These are phyloP conservation scores for Bipolaris victoriae DNA, from an alignment of 2,329 filamentous ascomycete species.

Conservation along the genomic window DNA sequence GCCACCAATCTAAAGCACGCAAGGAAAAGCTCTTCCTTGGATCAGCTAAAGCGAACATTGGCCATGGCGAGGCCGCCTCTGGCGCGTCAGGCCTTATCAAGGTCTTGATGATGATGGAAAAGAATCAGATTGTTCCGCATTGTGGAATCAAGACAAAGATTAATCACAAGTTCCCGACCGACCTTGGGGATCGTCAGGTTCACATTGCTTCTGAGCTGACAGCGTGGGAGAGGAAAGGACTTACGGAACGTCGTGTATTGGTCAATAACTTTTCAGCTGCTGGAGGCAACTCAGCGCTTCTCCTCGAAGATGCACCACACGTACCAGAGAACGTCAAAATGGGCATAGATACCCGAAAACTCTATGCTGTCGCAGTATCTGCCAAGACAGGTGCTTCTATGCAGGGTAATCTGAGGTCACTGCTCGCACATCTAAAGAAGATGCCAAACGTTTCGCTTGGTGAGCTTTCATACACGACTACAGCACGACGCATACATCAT, in stretches of 20 bases:
- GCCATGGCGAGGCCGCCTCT: constrained; percentile 19
- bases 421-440: neutral
- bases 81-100: constrained; percentile 44
- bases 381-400: constrained; percentile 19
- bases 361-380: constrained; percentile 27
- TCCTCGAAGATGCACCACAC: constrained; percentile 24
- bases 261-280: constrained; percentile 58
- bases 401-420: constrained; percentile 3
- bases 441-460: neutral
- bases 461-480: constrained; percentile 30
- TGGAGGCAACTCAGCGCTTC: constrained; percentile 63
- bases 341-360: constrained; percentile 19
- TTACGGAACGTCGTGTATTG: constrained; percentile 55
- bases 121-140: constrained; percentile 61
- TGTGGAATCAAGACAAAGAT: constrained; percentile 70
- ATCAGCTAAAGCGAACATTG: constrained; percentile 31
- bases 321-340: neutral
- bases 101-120: constrained; percentile 43
- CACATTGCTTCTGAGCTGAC: constrained; percentile 63
- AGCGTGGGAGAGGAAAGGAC: constrained; percentile 40
- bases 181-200: constrained; percentile 64
- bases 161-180: constrained; percentile 65
- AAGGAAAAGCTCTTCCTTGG: constrained; percentile 20
- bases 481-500: constrained; percentile 33
- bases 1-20: neutral